phyloP scores from a whole-genome alignment of 2,329 filamentous ascomycete genomes.

The Trichoderma harzianum region DNA sequence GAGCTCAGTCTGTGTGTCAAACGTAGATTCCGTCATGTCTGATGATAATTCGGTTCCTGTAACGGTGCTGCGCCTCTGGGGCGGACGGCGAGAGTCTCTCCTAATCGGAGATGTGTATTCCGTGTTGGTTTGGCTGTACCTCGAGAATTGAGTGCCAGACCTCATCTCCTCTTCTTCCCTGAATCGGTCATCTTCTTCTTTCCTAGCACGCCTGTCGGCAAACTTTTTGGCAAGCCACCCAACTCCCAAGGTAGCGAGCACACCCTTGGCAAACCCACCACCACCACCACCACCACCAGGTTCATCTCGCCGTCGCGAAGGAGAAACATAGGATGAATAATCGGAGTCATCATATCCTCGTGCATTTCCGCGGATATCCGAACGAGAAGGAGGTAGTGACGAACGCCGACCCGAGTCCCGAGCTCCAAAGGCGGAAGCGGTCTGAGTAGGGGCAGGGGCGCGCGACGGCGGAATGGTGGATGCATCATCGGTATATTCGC shows the following conservation, averaged over 20 bases:
- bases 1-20: constrained; percentile 30
- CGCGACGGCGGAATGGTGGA: constrained; percentile 48
- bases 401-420: constrained; percentile 33
- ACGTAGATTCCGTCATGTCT: constrained; percentile 36
- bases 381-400: constrained; percentile 46
- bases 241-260: constrained; percentile 60
- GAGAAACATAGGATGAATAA: constrained; percentile 60
- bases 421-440: constrained; percentile 44
- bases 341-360: constrained; percentile 49
- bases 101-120: constrained; percentile 53
- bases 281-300: constrained; percentile 41
- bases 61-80: constrained; percentile 31
- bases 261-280: constrained; percentile 53
- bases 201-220: constrained; percentile 50
- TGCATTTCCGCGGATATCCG: constrained; percentile 39
- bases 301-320: constrained; percentile 53
- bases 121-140: constrained; percentile 71
- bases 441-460: constrained; percentile 42
- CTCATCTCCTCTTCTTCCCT: constrained; percentile 52
- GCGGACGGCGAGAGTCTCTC: constrained; percentile 30
- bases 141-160: constrained; percentile 59
- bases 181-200: constrained; percentile 48
- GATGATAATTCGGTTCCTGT: constrained; percentile 32
- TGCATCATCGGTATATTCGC: constrained; percentile 44
- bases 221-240: constrained; percentile 67